Conservation (phyloP, 768 basidiomycete species). For the Chalciporus piperatus region DNA sequence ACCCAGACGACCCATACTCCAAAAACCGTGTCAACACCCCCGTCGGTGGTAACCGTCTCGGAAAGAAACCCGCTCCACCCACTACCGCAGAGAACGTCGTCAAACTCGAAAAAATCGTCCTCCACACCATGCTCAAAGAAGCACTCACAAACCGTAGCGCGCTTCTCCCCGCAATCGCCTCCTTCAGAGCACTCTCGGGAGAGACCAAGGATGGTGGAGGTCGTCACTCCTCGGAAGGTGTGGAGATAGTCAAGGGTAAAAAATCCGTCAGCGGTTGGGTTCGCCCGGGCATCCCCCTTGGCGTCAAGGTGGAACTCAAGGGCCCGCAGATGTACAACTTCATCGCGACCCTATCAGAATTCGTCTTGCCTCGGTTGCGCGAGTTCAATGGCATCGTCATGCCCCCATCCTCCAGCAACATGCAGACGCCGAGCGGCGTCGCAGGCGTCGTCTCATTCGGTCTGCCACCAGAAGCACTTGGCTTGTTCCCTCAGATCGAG, state of each 20-base stretch:
- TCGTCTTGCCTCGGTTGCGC: conserved; percentile 90
- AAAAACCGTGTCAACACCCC: conserved; percentile 74
- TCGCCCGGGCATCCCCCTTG: conserved; percentile 75
- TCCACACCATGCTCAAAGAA: conserved; percentile 86
- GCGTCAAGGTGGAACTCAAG: conserved; percentile 86
- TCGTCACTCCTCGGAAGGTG: conserved; percentile 63
- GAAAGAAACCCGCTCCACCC: conserved; percentile 65
- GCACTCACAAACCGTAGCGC: conserved; percentile 66
- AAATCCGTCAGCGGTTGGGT: conserved; percentile 81
- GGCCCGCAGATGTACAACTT: conserved; percentile 96
- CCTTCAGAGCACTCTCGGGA: conserved; percentile 82
- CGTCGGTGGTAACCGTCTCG: conserved; percentile 65
- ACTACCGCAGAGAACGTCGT: conserved; percentile 69
- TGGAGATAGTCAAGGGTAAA: conserved; percentile 71
- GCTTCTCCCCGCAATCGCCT: conserved; percentile 84
- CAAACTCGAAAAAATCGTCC: conserved; percentile 74
- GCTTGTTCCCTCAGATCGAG: conserved; percentile 93
- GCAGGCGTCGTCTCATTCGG: conserved; percentile 90
- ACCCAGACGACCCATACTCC: conserved; percentile 79
- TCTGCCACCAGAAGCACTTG: conserved; percentile 78
- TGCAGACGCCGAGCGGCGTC: conserved; percentile 71
- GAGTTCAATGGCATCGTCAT: conserved; percentile 85
- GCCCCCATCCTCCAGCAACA: conserved; percentile 68
- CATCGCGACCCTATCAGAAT: conserved; percentile 81
- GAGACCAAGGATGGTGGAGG: conserved; percentile 76